Conservation (phyloP, 2,329 filamentous ascomycete species). For the Alternaria hordeiaustralica region DNA sequence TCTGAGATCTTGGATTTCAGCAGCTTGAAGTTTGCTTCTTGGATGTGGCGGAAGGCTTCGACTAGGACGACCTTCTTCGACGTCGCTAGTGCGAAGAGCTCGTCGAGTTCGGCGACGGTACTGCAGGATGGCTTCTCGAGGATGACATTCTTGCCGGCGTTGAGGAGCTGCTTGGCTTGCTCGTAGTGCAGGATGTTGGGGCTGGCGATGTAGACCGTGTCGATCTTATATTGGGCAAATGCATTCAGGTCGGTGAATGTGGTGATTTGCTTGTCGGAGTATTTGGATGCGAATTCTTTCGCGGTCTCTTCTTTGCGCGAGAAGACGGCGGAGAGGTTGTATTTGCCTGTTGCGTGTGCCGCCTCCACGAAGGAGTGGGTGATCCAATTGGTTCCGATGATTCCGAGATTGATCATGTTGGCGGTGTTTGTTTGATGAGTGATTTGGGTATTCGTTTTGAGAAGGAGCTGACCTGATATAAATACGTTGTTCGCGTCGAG, state of each 20-base stretch:
- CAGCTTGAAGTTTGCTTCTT: constrained; percentile 57
- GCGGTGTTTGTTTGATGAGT: not conserved
- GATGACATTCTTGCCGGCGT: constrained; percentile 56
- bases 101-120: constrained; percentile 51
- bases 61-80: constrained; percentile 53
- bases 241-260: constrained; percentile 50
- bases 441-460: not conserved
- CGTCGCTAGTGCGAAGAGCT: constrained; percentile 52
- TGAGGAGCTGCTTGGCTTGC: constrained; percentile 53
- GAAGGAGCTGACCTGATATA: not conserved
- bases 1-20: constrained; percentile 47
- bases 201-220: constrained; percentile 57
- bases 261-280: constrained; percentile 37
- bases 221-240: constrained; percentile 50
- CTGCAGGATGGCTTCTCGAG: constrained; percentile 59
- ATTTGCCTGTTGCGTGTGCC: constrained; percentile 53
- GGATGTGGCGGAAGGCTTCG: constrained; percentile 59
- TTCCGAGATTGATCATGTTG: constrained; percentile 52
- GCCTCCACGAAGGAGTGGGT: constrained; percentile 56
- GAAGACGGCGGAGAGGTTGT: constrained; percentile 55
- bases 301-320: constrained; percentile 54
- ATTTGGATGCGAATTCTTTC: constrained; percentile 52
- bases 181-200: constrained; percentile 57
- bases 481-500: not conserved
- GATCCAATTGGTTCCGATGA: constrained; percentile 59